A percentile compares a stretch with the other conserved stretches of the same genome.
phyloP scores from a whole-genome alignment of 2,329 filamentous ascomycete species.

The Scedosporium dehoogii region DNA sequence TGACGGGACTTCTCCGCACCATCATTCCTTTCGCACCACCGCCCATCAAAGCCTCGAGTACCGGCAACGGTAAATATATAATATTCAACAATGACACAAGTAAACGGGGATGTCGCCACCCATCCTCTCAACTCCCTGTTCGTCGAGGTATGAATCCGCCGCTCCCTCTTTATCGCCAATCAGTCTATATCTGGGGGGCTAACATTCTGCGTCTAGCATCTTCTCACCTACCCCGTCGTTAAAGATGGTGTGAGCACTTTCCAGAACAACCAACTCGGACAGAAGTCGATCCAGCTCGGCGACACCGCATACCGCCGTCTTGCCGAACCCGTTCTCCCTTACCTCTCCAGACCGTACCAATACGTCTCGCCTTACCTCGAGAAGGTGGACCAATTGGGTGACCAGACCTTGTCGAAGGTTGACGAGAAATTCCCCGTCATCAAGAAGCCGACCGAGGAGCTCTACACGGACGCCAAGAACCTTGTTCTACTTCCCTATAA shows the following conservation, averaged over 20 bases:
- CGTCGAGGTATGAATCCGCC: conserved; percentile 30
- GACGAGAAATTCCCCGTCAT: conserved; percentile 63
- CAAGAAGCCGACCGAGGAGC: conserved; percentile 64
- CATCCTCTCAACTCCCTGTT: conserved; percentile 37
- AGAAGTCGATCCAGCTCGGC: conserved; percentile 69
- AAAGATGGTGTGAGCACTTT: conserved; percentile 68
- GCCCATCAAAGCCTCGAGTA: neutral
- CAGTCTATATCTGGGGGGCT: neutral
- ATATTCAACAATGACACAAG: conserved; percentile 27
- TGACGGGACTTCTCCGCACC: too few species aligned
- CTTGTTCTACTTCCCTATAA: conserved; percentile 53
- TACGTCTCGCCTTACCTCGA: conserved; percentile 78
- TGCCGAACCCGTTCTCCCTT: conserved; percentile 68
- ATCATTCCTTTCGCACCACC: too few species aligned
- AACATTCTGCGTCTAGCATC: conserved; percentile 48
- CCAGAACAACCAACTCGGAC: conserved; percentile 73
- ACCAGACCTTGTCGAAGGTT: conserved; percentile 58
- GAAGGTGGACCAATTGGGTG: conserved; percentile 69
- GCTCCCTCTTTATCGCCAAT: neutral
- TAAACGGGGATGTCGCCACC: conserved; percentile 38
- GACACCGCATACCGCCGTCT: conserved; percentile 67
- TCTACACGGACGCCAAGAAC: conserved; percentile 54
- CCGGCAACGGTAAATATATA: neutral
- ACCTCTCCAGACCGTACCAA: conserved; percentile 67
- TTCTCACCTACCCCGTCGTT: conserved; percentile 75